Base-by-base conservation (phyloP, 2,329 filamentous ascomycete species). In the Macrophomina phaseolina region DNA sequence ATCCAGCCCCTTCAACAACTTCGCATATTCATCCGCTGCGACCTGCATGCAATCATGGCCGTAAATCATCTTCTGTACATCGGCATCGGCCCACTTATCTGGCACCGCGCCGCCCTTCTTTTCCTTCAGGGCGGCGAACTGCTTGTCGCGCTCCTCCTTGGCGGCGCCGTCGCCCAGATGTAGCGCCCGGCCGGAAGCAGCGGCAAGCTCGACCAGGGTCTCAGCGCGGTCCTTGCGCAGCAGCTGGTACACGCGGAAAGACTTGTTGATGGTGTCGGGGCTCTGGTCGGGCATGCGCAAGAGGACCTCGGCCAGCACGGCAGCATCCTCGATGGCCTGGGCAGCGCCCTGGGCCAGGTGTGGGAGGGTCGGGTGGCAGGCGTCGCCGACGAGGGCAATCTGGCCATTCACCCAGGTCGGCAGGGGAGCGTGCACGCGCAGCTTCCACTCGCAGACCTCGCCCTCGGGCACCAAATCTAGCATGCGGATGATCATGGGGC, bases 401-500 rank as follows among this genome's bases (percentile, higher is more conserved):
- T 77, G 80, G 11, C 83, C 82, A 45, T 85, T 78, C 0, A 87
- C 80, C 89, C 89, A 91, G 4, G 85, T 88, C 0, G 85, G 84
- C 4, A 91, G 76, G 0, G 87, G 87, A 45, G 86, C 83, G 72
- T 90, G 87, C 4, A 87, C 84, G 32, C 87, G 80, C 52, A 91
- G 78, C 70, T 87, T 88, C 86, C 89, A 91, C 74, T 91, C 88
- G 70, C 87, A 86, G 5, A 91, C 84, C 69, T 88, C 87, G n/a
- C 87, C 87, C 53, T 87, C 84, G 0, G 87, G 87, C 0, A 89
- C 87, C 16, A 87, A 79, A 68, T 87, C 80, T 14, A 90, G 79
- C 84, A 90, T 85, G 28, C 83, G 81, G 68, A 85, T 84, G 2
- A 90, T 82, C 73, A 84, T 83, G 1, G 87, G 87, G 66, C 85